Conservation (phyloP, 768 basidiomycete genomes). For the Lactifluus hygrophoroides region DNA sequence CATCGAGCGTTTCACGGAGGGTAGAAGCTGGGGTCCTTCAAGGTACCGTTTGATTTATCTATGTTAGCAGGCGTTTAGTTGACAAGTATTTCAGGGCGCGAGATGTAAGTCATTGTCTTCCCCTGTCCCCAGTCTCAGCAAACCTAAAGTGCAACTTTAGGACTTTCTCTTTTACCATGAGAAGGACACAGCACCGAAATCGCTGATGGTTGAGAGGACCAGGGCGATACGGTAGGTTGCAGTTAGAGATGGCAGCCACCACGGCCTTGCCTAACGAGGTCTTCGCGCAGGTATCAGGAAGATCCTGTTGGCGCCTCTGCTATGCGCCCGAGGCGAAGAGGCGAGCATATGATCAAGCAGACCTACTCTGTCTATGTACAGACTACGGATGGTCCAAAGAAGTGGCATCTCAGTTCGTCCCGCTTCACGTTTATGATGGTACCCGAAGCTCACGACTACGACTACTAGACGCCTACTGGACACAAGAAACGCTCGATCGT, state of each 20-base stretch:
- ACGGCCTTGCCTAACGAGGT: not conserved
- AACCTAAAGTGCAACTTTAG: conserved; percentile 18
- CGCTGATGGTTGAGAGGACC: conserved; percentile 22
- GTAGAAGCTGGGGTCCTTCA: conserved; percentile 32
- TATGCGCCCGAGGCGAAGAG: conserved; percentile 17
- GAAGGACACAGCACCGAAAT: conserved; percentile 27
- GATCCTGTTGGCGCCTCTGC: conserved; percentile 17
- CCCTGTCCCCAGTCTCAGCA: not conserved
- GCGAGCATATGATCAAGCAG: conserved; percentile 29
- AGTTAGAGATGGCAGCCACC: not conserved
- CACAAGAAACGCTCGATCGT: conserved; percentile 48
- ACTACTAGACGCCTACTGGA: conserved; percentile 65
- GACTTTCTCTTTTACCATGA: conserved; percentile 36
- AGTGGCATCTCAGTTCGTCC: conserved; percentile 34
- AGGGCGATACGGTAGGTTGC: conserved; percentile 23
- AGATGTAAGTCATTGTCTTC: conserved; percentile 10
- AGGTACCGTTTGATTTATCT: conserved; percentile 22
- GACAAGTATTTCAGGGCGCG: conserved; percentile 2
- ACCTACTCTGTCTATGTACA: conserved; percentile 34
- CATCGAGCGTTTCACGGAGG: conserved; percentile 34
- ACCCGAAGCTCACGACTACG: not conserved
- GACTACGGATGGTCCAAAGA: conserved; percentile 24
- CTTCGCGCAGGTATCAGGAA: conserved; percentile 22
- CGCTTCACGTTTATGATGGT: not conserved
- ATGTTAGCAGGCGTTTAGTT: not conserved